phyloP scores from a whole-genome alignment of 2,329 filamentous ascomycete genomes.

The Trichoderma sp. region DNA sequence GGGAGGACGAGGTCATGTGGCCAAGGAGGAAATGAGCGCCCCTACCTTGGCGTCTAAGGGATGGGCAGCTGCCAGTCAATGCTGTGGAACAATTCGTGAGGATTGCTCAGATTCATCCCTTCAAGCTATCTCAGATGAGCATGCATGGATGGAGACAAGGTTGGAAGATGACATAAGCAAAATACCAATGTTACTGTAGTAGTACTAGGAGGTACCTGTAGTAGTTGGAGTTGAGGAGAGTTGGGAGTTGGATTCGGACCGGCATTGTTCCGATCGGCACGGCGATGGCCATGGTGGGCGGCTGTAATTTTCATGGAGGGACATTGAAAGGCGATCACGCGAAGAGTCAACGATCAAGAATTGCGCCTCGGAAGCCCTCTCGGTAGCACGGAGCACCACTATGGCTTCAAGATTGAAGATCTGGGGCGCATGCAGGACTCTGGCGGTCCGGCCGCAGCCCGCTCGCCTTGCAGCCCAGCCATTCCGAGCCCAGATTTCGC shows the following conservation, averaged over 20 bases:
- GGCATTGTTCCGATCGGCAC: constrained; percentile 22
- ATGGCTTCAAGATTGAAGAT: constrained; percentile 36
- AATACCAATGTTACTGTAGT: too few relatives aligned
- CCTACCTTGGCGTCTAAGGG: constrained; percentile 3
- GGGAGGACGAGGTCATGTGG: constrained; percentile 6
- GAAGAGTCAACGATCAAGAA: constrained; percentile 14
- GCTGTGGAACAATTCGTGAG: constrained; percentile 3
- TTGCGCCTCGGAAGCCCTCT: constrained; percentile 14
- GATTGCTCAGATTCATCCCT: constrained; percentile 7
- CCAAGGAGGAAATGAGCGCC: constrained; percentile 7
- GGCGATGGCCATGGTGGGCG: neutral
- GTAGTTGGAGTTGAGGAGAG: neutral
- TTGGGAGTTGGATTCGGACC: constrained; percentile 9
- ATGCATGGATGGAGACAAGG: neutral
- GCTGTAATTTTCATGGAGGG: constrained; percentile 21
- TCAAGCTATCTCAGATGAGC: constrained; percentile 9
- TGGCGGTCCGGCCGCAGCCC: constrained; percentile 32
- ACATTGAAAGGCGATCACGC: constrained; percentile 8
- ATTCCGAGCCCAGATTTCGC: constrained; percentile 25
- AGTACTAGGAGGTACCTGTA: neutral
- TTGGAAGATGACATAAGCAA: constrained; percentile 11
- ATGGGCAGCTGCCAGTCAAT: constrained; percentile 9
- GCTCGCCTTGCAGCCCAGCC: constrained; percentile 25
- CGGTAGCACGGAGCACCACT: constrained; percentile 23
- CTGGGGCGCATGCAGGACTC: constrained; percentile 35